These are phyloP conservation scores for Saprolegnia diclina DNA, from an alignment of 352 stramenopile genomes.

Conservation along the genomic window DNA sequence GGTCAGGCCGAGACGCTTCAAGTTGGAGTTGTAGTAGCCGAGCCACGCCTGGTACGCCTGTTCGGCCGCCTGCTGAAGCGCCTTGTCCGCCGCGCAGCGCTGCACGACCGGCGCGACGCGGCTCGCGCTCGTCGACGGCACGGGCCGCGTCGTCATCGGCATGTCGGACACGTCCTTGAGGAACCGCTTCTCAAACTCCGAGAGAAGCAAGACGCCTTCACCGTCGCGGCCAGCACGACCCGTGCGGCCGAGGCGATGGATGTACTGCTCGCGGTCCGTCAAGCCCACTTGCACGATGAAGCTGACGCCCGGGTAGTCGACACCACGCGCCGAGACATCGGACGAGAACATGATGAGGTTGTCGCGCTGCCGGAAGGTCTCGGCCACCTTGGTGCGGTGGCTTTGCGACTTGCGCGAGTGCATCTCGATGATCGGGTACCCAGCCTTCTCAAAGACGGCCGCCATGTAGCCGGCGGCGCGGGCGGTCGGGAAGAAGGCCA, in stretches of 20 bases:
- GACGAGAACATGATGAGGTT: constrained; percentile 91
- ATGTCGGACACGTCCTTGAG: constrained; percentile 66
- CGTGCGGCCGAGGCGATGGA: constrained; percentile 93
- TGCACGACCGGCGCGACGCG: constrained; percentile 5
- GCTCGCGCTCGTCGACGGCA: not conserved
- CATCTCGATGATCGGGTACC: constrained; percentile 88
- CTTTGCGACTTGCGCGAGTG: constrained; percentile 94
- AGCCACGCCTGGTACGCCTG: constrained; percentile 93
- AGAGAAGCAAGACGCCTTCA: constrained; percentile 74
- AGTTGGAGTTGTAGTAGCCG: constrained; percentile 90
- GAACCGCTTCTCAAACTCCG: constrained; percentile 75
- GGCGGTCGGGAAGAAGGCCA: constrained; percentile 93
- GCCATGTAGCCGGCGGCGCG: constrained; percentile 85
- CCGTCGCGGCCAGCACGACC: constrained; percentile 84
- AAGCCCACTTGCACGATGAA: constrained; percentile 79
- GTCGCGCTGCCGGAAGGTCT: constrained; percentile 84
- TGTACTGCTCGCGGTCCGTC: constrained; percentile 91
- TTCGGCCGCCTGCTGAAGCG: constrained; percentile 71
- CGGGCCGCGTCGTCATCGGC: constrained; percentile 35
- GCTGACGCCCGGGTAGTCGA: constrained; percentile 94
- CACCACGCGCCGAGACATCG: constrained; percentile 91
- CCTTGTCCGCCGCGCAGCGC: constrained; percentile 37
- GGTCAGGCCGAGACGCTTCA: constrained; percentile 28
- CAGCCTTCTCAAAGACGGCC: constrained; percentile 78
- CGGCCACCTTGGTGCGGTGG: constrained; percentile 76